phyloP scores from a whole-genome alignment of 768 basidiomycete genomes.

The Trametes sanguinea region DNA sequence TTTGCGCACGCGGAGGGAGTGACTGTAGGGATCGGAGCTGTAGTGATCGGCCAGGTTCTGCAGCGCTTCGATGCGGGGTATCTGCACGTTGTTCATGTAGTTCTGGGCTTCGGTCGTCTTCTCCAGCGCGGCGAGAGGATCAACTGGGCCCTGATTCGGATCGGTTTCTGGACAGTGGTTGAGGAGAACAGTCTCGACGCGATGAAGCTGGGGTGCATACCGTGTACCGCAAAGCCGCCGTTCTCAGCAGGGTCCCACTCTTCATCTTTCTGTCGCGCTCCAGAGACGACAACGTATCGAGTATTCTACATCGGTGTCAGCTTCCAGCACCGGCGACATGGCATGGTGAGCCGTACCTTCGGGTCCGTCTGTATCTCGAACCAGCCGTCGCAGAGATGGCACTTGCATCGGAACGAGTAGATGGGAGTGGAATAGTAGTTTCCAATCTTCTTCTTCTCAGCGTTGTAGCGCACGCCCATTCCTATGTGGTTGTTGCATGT shows the following conservation, averaged over 20 bases:
- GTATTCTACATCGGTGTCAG: constrained; percentile 66
- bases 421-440: constrained; percentile 95
- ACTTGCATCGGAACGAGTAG: constrained; percentile 95
- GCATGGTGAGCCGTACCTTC: constrained; percentile 54
- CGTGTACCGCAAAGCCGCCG: constrained; percentile 88
- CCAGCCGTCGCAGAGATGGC: constrained; percentile 94
- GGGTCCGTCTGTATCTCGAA: constrained; percentile 98
- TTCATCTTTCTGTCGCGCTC: constrained; percentile 92
- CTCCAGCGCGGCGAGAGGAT: constrained; percentile 87
- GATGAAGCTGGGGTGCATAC: constrained; percentile 40
- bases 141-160: constrained; percentile 57
- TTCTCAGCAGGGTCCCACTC: constrained; percentile 98
- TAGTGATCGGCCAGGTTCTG: constrained; percentile 75
- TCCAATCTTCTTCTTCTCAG: constrained; percentile 97
- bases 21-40: constrained; percentile 83
- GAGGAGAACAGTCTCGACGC: constrained; percentile 1
- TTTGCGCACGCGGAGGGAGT: constrained; percentile 74
- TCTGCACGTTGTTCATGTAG: constrained; percentile 68
- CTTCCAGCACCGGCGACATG: not conserved
- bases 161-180: constrained; percentile 60
- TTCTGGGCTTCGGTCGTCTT: constrained; percentile 83
- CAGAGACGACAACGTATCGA: constrained; percentile 87
- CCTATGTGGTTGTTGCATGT: constrained; percentile 97
- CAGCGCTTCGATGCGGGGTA: constrained; percentile 80
- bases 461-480: constrained; percentile 99